These are phyloP conservation scores for Mrakia hoshinonis DNA, from an alignment of 768 basidiomycete species.

Conservation along the genomic window DNA sequence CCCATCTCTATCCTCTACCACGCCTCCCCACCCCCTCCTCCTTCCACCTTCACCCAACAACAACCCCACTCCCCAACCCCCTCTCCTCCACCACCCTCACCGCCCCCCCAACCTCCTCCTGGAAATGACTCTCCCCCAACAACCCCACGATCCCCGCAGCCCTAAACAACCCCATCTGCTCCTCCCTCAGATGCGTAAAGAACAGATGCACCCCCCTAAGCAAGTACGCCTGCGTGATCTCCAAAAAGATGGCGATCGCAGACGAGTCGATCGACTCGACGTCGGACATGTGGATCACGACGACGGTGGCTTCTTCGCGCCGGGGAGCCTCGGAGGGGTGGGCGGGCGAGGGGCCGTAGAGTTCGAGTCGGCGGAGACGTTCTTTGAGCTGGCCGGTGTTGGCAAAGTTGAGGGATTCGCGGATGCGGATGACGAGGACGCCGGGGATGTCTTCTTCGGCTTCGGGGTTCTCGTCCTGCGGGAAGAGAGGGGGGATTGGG, in stretches of 20 bases:
- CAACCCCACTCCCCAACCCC: not conserved
- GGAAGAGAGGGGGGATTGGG: not conserved
- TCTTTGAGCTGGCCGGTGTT: conserved; percentile 92
- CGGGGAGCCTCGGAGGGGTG: conserved; percentile 83
- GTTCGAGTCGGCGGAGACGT: conserved; percentile 60
- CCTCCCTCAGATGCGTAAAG: conserved; percentile 25
- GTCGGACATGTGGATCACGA: conserved; percentile 72
- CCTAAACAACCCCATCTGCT: conserved; percentile 19
- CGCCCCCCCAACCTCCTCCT: conserved; percentile 1
- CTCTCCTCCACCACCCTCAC: not conserved
- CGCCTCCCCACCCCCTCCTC: not conserved
- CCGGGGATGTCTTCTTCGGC: conserved; percentile 71
- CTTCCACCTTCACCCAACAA: not conserved
- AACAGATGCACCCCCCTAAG: conserved; percentile 23
- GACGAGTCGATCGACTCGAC: conserved; percentile 85
- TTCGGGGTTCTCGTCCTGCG: conserved; percentile 64
- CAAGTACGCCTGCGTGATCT: conserved; percentile 17
- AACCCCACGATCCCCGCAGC: conserved; percentile 7
- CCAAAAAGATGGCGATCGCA: conserved; percentile 25
- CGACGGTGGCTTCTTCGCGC: conserved; percentile 59
- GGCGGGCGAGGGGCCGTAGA: conserved; percentile 67
- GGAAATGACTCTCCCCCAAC: conserved; percentile 1
- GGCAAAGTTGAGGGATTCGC: conserved; percentile 87
- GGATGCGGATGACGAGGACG: conserved; percentile 74
- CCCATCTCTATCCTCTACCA: not conserved